Evolutionary conservation across 1,284 basidiomycete genomes (phyloP).

Genomic region (Melampsora americana): DNA sequence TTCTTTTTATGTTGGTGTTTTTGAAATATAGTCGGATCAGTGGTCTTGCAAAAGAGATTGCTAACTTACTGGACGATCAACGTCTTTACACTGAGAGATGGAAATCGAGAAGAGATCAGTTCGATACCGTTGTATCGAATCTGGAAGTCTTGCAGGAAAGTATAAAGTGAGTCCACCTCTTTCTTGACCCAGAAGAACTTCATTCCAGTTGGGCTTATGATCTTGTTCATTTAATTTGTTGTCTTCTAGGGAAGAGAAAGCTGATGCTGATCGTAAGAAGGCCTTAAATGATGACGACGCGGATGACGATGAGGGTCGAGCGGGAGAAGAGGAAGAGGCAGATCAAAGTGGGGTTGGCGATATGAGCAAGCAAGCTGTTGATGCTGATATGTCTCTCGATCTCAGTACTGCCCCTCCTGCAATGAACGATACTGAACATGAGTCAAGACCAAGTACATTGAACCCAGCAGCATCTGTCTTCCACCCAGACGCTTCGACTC

Average conservation of each 20-base stretch:
- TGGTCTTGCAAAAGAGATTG: conserved; percentile 30
- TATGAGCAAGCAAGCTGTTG: background rate
- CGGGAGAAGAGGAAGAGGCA: background rate
- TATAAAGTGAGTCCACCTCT: conserved; percentile 1
- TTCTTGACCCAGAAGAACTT: background rate
- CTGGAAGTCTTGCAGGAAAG: conserved; percentile 39
- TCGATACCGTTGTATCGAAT: conserved; percentile 40
- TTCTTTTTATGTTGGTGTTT: background rate
- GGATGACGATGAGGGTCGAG: conserved; percentile 25
- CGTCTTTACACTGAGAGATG: conserved; percentile 34
- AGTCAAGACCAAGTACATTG: background rate
- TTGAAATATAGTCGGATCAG: conserved; percentile 21
- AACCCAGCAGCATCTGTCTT: background rate
- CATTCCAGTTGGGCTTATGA: background rate
- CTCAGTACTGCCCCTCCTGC: too few relatives aligned
- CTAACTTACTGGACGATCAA: conserved; percentile 36
- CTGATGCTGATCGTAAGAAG: conserved; percentile 42
- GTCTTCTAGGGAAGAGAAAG: conserved; percentile 35
- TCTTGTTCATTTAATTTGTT: background rate
- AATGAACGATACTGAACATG: background rate
- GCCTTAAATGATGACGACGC: conserved; percentile 39
- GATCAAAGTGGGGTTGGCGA: background rate
- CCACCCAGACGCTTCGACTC: background rate
- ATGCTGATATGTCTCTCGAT: background rate
- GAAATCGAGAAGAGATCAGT: conserved; percentile 31